These are phyloP conservation scores for Eucalyptus sideroxylon DNA, from an alignment of 345 rosid genomes.

Conservation along the genomic window DNA sequence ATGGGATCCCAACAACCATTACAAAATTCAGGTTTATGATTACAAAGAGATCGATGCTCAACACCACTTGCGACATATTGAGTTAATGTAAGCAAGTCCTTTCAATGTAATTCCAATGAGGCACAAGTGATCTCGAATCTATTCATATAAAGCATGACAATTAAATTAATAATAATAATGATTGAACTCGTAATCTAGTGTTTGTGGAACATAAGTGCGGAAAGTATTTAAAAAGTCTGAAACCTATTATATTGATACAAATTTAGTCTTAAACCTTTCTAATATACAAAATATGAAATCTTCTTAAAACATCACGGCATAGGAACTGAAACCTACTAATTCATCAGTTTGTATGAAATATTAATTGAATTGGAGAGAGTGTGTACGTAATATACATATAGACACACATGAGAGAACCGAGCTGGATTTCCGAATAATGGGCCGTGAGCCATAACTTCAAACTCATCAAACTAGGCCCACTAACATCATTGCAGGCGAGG, in stretches of 20 bases:
- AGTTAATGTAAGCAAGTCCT: not conserved
- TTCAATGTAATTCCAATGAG: not conserved
- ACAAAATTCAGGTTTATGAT: not conserved
- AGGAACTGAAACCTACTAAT: not conserved
- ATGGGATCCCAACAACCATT: constrained; percentile 3
- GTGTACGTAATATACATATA: too few species aligned
- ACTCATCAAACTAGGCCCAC: not conserved
- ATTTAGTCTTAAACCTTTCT: rapidly evolving
- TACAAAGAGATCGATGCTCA: not conserved
- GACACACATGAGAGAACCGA: not conserved
- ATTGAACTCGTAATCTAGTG: not conserved
- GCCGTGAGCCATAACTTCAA: not conserved
- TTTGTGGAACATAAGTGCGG: not conserved
- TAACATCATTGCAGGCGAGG: not conserved
- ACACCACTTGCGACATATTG: not conserved
- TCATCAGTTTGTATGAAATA: not conserved
- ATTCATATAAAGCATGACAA: not conserved
- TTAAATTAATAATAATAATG: not conserved
- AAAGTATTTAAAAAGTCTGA: too few species aligned
- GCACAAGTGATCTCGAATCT: not conserved
- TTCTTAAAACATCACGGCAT: not conserved
- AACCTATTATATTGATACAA: rapidly evolving
- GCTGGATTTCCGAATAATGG: not conserved
- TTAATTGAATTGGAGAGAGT: not conserved
- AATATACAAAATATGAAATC: not conserved